Base-by-base conservation (phyloP, 129 eudicot species). In the Glebionis coronaria region DNA sequence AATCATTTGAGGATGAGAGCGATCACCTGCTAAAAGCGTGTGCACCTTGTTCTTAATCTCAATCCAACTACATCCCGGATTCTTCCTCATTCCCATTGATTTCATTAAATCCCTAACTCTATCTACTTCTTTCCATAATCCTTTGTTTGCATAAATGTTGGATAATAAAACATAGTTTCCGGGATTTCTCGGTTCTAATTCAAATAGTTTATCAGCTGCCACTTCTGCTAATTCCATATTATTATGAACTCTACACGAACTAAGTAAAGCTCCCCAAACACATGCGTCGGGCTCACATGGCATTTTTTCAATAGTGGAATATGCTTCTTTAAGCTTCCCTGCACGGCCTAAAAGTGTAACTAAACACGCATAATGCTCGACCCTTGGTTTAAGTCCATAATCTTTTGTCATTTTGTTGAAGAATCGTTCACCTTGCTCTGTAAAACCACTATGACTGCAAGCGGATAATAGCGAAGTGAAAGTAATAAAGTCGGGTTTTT, bases 11-110 rank as follows among this genome's bases (percentile, higher is more conserved):
- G 96, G 96, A 82, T 80, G 85, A 25, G 87, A 86, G 44, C 7
- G 60, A 45, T 92, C 96, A n/a, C 95, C 95, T 27, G 96, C 96
- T 71, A 92, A 68, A 71, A 92, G 87, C 91, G 82, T 84, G 76
- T 92, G 84, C 6, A 92, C 87, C 72, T 78, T 92, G 82, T 85
- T 85, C 73, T 92, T 92, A 21, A 92, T 70, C 76, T 83, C 96
- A 68, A 92, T 88, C 98, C 98, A 92, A 80, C 98, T 88, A 70
- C 96, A 88, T 23, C 98, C 98, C 1, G 98, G 98, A 67, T 85
- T 92, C 72, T 92, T 92, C 82, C 81, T 83, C 87, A 92, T 65
- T n/a, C 98, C 98, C 78, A 51, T 84, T 42, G 38, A 60, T 79
- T 81, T 88, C 96, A 92, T 88, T 56, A 62, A 23, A 71, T 88